These are phyloP conservation scores for Arabidopsis hybrid DNA, from an alignment of 441 rosid species.

Conservation along the genomic window DNA sequence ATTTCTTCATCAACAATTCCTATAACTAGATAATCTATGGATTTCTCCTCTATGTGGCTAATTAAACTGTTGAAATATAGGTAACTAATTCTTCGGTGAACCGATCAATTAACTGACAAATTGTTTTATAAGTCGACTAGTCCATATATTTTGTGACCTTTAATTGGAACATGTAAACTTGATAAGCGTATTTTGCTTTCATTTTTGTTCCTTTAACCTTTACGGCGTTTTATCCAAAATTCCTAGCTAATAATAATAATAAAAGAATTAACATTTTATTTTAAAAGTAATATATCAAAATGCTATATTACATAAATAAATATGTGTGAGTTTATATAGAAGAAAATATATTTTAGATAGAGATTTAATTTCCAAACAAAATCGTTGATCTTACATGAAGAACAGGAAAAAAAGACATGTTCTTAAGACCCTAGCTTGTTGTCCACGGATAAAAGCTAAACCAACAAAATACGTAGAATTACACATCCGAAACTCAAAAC, in stretches of 20 bases:
- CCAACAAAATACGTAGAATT: conserved; percentile 20
- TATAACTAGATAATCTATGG: too few species aligned
- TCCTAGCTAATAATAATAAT: background rate
- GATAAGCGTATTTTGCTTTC: background rate
- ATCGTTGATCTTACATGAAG: conserved; percentile 38
- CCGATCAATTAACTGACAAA: too few species aligned
- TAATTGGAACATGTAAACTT: background rate
- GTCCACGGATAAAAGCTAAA: conserved; percentile 28
- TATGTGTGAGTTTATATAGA: conserved; percentile 4
- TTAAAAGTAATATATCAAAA: background rate
- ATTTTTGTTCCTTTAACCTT: background rate
- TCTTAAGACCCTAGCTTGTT: conserved; percentile 32
- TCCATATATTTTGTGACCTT: too few species aligned
- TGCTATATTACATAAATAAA: background rate
- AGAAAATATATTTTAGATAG: background rate
- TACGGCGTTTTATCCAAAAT: background rate
- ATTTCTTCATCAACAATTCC: too few species aligned
- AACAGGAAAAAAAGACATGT: conserved; percentile 35
- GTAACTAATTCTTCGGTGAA: too few species aligned
- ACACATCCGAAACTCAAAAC: conserved; percentile 39
- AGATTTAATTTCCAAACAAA: conserved; percentile 21
- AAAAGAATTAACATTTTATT: background rate
- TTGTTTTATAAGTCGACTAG: too few species aligned
- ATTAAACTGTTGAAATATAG: too few species aligned
- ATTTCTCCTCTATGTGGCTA: too few species aligned